Evolutionary conservation across 495 filamentous ascomycete genomes (phyloP), one percentile per base, ranked within the genome.

Genomic region (Daldinia caldariorum): DNA sequence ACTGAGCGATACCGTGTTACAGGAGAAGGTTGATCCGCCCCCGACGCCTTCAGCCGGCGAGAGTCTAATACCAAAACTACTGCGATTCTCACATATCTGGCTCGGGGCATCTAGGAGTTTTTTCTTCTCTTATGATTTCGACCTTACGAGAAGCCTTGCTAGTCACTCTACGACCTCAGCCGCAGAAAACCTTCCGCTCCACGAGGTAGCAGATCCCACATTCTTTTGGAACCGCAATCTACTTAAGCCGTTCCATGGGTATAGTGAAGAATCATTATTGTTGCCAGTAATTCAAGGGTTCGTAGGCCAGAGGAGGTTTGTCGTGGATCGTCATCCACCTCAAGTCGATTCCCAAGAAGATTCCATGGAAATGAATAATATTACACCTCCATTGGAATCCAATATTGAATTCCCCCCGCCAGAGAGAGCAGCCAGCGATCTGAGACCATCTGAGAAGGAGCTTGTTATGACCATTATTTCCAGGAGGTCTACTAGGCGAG

Each of bases 261-360:
- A 84, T 37, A 89, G 90, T 1, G 79, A 88, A n/a, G 82, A 87
- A 60, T 81, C 80, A 2, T 87, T 95, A 68, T 84, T 92, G 8
- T 75, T 99, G 56, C 95, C 95, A 0, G 71, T 99, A 9, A 91
- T 97, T 80, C 94, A 97, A 81, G 95, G 95, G 5, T 99, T 97
- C 72, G 91, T 99, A 20, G 94, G 94, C 2, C 95, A 99, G 77
- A 82, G 87, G 72, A 85, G 89, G 16, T 97, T 99, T 74, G 84
- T 87, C 16, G 84, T 93, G 6, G 86, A 86, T 74, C 74, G 70
- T 32, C 50, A 81, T 20, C 83, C 81, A 18, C 79, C 82, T 12
- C 83, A 84, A 65, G 53, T 71, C 22, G 81, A 83, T 54, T 79
- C 80, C 7, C 78, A 65, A 32, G 70, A 77, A 53, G 79, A 81